Evolutionary conservation across 2,329 filamentous ascomycete genomes (phyloP).

Genomic region (Sporothrix brasiliensis): DNA sequence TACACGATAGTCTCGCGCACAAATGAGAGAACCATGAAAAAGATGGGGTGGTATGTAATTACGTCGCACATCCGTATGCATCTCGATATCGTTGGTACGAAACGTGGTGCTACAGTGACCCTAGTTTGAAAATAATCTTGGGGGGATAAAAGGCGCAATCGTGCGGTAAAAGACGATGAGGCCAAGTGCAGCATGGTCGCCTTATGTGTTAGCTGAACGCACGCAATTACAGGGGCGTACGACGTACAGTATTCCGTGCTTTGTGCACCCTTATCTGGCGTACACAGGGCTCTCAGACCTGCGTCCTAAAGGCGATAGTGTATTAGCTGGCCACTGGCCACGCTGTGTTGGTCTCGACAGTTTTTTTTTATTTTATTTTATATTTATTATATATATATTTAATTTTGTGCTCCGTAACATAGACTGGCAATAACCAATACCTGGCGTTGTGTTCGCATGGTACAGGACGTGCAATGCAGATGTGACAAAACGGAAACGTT

Average conservation of each 20-base stretch:
- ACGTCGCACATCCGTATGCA: too few species aligned
- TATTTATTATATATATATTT: too few species aligned
- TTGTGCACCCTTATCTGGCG: not conserved
- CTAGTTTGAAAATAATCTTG: not conserved
- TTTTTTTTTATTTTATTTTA: not conserved
- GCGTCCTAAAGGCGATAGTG: not conserved
- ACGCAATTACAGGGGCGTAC: not conserved
- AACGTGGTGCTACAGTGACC: not conserved
- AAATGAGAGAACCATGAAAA: constrained; percentile 1
- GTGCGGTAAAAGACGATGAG: constrained; percentile 1
- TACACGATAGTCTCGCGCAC: constrained; percentile 3
- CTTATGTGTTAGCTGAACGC: not conserved
- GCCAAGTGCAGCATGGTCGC: not conserved
- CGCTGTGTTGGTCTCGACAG: not conserved
- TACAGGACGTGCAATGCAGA: not conserved
- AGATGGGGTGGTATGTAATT: not conserved
- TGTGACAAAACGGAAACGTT: not conserved
- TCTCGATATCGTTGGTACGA: not conserved
- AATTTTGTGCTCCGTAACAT: not conserved
- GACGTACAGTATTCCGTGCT: not conserved
- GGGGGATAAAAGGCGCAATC: constrained; percentile 10
- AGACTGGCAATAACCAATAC: not conserved
- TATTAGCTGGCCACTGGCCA: not conserved
- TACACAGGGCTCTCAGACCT: constrained; percentile 1
- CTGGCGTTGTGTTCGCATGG: not conserved